Conservation (phyloP, 192 early-diverging fungal genomes). For the Piromyces sp. region DNA sequence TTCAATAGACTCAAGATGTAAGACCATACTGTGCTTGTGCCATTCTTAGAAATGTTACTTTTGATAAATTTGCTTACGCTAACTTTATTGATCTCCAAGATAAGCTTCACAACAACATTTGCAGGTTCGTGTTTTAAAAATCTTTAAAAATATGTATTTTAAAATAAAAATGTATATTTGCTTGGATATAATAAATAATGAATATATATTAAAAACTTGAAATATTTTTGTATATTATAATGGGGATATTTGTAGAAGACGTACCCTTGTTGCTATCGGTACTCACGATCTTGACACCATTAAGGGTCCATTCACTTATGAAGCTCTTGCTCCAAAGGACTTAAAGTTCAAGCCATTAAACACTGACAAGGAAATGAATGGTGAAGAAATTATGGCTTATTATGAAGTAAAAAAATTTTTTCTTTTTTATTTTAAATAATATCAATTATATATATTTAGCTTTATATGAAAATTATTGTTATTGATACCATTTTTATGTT, state of each 20-base stretch:
- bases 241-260: slow-evolving; percentile 37
- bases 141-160: too few species aligned
- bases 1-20: slow-evolving; percentile 51
- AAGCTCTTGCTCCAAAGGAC: slow-evolving; percentile 73
- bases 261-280: slow-evolving; percentile 87
- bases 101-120: slow-evolving; percentile 95
- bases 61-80: slow-evolving; percentile 69
- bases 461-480: too few species aligned
- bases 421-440: background rate
- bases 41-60: slow-evolving; percentile 68
- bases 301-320: slow-evolving; percentile 85
- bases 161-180: too few species aligned
- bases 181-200: too few species aligned
- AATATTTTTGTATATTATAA: too few species aligned
- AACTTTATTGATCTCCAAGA: slow-evolving; percentile 97
- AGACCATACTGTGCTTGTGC: slow-evolving; percentile 79
- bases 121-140: slow-evolving; percentile 35
- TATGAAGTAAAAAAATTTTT: slow-evolving; percentile 41
- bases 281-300: slow-evolving; percentile 96
- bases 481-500: too few species aligned
- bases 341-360: slow-evolving; percentile 87
- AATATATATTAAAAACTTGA: too few species aligned
- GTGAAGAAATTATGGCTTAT: slow-evolving; percentile 69
- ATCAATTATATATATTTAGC: background rate
- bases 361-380: slow-evolving; percentile 74